phyloP scores from a whole-genome alignment of 305 asterid species.

The Stenogyne calaminthoides region DNA sequence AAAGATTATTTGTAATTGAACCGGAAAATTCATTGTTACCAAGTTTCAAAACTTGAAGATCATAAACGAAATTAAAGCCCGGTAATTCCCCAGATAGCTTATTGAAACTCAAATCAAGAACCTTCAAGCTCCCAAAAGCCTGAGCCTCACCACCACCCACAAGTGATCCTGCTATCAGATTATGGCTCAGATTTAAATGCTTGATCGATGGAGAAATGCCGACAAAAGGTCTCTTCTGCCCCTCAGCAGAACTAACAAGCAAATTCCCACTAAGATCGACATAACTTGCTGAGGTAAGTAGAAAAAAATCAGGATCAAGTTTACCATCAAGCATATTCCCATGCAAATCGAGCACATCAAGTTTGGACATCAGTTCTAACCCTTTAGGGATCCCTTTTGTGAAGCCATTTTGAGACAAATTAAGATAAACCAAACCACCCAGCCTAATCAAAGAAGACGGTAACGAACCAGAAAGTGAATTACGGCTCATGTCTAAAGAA shows the following conservation, averaged over 20 bases:
- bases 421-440: conserved; percentile 61
- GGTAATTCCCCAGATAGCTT: conserved; percentile 90
- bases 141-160: conserved; percentile 63
- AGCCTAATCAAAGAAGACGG: conserved; percentile 64
- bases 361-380: conserved; percentile 69
- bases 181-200: conserved; percentile 78
- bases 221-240: conserved; percentile 45
- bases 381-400: conserved; percentile 77
- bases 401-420: conserved; percentile 70
- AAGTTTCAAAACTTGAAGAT: conserved; percentile 80
- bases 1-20: conserved; percentile 70
- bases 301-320: conserved; percentile 65
- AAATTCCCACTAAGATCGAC: conserved; percentile 85
- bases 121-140: conserved; percentile 70
- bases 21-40: conserved; percentile 81
- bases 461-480: conserved; percentile 69
- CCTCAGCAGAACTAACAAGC: conserved; percentile 51
- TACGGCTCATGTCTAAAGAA: conserved; percentile 74
- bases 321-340: conserved; percentile 82
- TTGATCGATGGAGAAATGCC: conserved; percentile 69
- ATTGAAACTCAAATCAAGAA: conserved; percentile 92
- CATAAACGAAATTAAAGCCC: conserved; percentile 81
- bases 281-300: conserved; percentile 68
- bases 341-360: conserved; percentile 80
- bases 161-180: conserved; percentile 72